Percentiles rank a stretch among this genome's conserved stretches.
Conservation (phyloP, 2,329 filamentous ascomycete genomes). For the Calycina herbarum region DNA sequence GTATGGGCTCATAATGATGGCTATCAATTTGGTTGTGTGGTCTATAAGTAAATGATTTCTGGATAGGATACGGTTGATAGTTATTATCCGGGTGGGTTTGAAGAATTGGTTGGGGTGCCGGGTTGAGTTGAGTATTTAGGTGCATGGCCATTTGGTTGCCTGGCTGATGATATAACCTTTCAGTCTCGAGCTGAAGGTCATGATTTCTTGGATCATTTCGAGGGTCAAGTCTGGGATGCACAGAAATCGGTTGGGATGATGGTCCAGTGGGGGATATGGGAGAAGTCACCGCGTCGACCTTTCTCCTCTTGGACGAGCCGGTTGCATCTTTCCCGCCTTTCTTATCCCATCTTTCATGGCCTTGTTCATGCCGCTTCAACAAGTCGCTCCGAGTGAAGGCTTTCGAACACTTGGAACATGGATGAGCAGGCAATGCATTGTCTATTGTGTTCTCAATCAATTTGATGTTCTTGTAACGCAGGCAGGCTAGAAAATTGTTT, state of each 20-base stretch:
- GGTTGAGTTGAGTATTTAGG: not conserved
- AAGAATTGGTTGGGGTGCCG: not conserved
- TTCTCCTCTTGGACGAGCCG: slow-evolving; percentile 20
- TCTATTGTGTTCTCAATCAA: slow-evolving; percentile 17
- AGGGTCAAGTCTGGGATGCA: not conserved
- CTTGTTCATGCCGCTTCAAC: slow-evolving; percentile 28
- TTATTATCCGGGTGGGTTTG: not conserved
- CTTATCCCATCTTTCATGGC: slow-evolving; percentile 30
- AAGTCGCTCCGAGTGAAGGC: slow-evolving; percentile 32
- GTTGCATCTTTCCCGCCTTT: slow-evolving; percentile 9
- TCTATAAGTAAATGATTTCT: not conserved
- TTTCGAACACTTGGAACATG: slow-evolving; percentile 30
- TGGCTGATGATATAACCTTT: not conserved
- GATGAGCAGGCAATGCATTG: slow-evolving; percentile 23
- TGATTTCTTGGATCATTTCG: not conserved
- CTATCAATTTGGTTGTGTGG: not conserved
- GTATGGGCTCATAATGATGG: not conserved
- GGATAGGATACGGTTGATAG: not conserved
- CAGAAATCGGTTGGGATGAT: not conserved
- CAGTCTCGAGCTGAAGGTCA: not conserved
- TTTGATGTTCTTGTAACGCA: not conserved
- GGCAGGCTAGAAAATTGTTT: not conserved
- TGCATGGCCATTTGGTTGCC: not conserved
- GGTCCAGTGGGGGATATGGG: not conserved
- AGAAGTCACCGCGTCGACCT: slow-evolving; percentile 9